Conservation (phyloP, 2,329 filamentous ascomycete species). For the Allantophomopsis lycopodina region DNA sequence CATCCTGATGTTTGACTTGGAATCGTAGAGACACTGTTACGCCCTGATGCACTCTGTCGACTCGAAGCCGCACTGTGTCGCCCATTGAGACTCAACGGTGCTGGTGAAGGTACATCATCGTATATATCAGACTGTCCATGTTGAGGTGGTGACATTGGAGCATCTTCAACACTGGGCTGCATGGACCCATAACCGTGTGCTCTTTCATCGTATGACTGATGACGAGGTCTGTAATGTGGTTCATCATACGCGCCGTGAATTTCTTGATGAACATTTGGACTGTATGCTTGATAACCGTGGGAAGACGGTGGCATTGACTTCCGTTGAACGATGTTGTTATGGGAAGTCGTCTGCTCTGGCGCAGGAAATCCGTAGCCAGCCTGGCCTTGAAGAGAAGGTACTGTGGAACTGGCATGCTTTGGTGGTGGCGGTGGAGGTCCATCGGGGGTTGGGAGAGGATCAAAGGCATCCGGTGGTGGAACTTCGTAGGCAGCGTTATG, state of each 20-base stretch:
- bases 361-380: slow-evolving; percentile 1
- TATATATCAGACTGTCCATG: slow-evolving; percentile 12
- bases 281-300: slow-evolving; percentile 15
- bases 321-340: slow-evolving; percentile 8
- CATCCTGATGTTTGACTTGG: slow-evolving; percentile 13
- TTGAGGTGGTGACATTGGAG: slow-evolving; percentile 14
- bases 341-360: not conserved
- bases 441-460: slow-evolving; percentile 5
- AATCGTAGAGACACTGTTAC: slow-evolving; percentile 9
- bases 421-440: slow-evolving; percentile 20
- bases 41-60: slow-evolving; percentile 11
- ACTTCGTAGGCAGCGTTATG: too few species aligned
- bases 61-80: slow-evolving; percentile 12
- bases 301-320: slow-evolving; percentile 12
- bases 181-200: slow-evolving; percentile 25
- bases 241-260: slow-evolving; percentile 7
- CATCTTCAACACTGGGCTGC: slow-evolving; percentile 32
- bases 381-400: too few species aligned
- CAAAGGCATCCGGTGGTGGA: too few species aligned
- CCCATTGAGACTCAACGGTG: slow-evolving; percentile 15
- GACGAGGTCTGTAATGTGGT: slow-evolving; percentile 12
- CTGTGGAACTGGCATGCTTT: not conserved
- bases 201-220: slow-evolving; percentile 19
- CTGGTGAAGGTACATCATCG: slow-evolving; percentile 15
- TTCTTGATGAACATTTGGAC: slow-evolving; percentile 10